Base-by-base conservation (phyloP, 2,329 filamentous ascomycete species). In the Aspergillus vadensis region DNA sequence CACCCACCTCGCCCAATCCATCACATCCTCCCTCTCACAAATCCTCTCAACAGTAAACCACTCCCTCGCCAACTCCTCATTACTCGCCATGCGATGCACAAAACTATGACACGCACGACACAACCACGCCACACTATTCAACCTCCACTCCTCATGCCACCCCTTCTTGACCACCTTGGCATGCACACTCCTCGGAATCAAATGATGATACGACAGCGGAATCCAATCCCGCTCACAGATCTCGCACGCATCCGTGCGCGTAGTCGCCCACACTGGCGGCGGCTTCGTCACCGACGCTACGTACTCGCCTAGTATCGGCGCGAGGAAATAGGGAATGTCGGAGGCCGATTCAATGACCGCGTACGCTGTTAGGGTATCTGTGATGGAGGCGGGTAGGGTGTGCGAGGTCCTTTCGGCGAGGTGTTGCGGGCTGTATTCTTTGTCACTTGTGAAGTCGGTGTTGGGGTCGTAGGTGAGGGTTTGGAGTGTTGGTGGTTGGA, bases 81-180 rank as follows among this genome's bases (percentile, higher is more conserved):
- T 91, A 4, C 78, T 82, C 36, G 86, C 88, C 70, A 92, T 85
- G 41, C 86, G 80, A 79, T 96, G 92, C 72, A 96, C 91, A 72
- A 91, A 92, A 44, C 84, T 86, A 79, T 96, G 92, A 70, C 92
- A 96, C 2, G 91, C 89, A 53, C 91, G 82, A 76, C 92, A 96
- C 66, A 96, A 76, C 91, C 91, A 96, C 12, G 92, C 91, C 19
- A 95, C 92, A 71, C 87, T 92, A 69, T 91, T 86, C 74, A 96
- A 74, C 76, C 87, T 85, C 74, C 91, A 90, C 63, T 87, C 85
- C 3, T 84, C 83, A 78, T 93, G 90, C 91, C 91, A 96, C 1
- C 89, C 89, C 44, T 91, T 81, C 80, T 90, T 91, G 41, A 91
- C 73, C 3, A 85, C 91, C 72, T 92, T 91, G 7, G 84, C 87